Conservation (phyloP, 2,329 filamentous ascomycete genomes). For the Diaporthe sp. region DNA sequence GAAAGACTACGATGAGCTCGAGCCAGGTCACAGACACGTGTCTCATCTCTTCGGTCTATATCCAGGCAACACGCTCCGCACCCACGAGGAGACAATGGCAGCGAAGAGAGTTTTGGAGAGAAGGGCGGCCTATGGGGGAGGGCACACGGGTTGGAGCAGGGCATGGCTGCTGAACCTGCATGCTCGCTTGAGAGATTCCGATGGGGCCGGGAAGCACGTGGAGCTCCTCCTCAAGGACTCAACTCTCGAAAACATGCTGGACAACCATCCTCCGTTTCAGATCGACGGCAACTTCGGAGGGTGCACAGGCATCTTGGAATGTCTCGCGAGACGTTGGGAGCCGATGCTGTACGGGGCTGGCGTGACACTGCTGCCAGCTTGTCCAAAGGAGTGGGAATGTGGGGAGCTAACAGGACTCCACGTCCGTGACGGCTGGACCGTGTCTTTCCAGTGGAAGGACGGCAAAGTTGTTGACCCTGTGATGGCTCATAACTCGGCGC, state of each 20-base stretch:
- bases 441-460: constrained; percentile 55
- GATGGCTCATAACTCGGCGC: constrained; percentile 1
- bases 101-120: constrained; percentile 49
- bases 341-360: constrained; percentile 42
- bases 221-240: constrained; percentile 56
- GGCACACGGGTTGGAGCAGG: constrained; percentile 66
- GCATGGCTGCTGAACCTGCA: constrained; percentile 65
- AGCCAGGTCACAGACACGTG: constrained; percentile 65
- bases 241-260: constrained; percentile 60
- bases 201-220: constrained; percentile 55
- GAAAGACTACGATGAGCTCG: constrained; percentile 55
- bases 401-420: constrained; percentile 53
- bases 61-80: constrained; percentile 56
- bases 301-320: constrained; percentile 61
- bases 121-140: constrained; percentile 54
- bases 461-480: constrained; percentile 40
- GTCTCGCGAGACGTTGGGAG: constrained; percentile 57
- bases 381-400: constrained; percentile 52
- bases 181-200: constrained; percentile 57
- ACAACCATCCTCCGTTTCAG: constrained; percentile 62
- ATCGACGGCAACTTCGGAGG: constrained; percentile 66
- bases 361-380: constrained; percentile 56
- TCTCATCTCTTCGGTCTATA: constrained; percentile 65
- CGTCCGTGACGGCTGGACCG: constrained; percentile 52
- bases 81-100: constrained; percentile 47